These are phyloP conservation scores for Dalbergia cultrata DNA, from an alignment of 306 rosid species.

Conservation along the genomic window DNA sequence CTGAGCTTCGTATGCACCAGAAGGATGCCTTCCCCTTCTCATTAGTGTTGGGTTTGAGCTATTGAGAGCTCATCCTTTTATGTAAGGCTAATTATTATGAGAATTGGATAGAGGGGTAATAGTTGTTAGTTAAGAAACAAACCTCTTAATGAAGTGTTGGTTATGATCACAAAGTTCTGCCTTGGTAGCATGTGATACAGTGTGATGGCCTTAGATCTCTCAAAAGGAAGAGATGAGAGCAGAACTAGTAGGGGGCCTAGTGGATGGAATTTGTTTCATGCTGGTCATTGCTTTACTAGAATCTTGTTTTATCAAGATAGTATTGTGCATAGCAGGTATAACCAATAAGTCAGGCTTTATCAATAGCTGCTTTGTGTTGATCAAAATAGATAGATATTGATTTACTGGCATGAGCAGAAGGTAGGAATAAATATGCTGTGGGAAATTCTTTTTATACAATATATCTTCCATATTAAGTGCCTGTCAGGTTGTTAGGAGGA, in stretches of 20 bases:
- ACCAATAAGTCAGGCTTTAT: neutral
- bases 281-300: no score
- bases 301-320: neutral
- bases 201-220: neutral
- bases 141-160: neutral
- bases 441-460: neutral
- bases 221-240: no score
- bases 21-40: conserved; percentile 31
- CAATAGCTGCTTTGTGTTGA: neutral
- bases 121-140: neutral
- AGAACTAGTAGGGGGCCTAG: no score
- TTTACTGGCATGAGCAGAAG: neutral
- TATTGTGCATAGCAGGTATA: neutral
- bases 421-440: neutral
- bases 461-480: neutral
- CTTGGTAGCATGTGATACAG: neutral
- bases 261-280: no score
- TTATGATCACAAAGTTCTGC: neutral
- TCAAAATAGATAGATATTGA: neutral
- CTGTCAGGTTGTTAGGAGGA: neutral
- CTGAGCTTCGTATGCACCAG: conserved; percentile 30
- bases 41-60: conserved; percentile 25
- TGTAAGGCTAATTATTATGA: conserved; percentile 6
- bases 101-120: neutral
- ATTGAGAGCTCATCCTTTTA: conserved; percentile 14